Base-by-base conservation (phyloP, 164 flowering plant species). In the Umbilicus rupestris region DNA sequence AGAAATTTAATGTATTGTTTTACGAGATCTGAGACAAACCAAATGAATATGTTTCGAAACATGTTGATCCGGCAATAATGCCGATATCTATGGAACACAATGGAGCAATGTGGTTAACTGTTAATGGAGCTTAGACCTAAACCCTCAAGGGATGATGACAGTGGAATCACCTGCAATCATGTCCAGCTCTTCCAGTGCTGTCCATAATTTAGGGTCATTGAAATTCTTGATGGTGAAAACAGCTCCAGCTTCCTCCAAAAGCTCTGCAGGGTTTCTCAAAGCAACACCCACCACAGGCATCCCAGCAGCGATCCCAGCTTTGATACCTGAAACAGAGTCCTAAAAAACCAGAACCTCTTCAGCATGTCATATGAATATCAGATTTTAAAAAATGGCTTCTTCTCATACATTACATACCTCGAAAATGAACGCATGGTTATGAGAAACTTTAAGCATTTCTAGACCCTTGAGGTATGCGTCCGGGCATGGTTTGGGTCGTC, bases 231-330 rank as follows among this genome's bases (percentile, higher is more conserved):
- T n/a, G 41, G 44, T 42, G 52, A 85, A 74, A 24, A 83, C 66
- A 3, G 96, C 83, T 14, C 82, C 81, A 12, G 89, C 96, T 73
- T 78, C 80, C 75, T 50, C 59, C 59, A 89, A 71, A 30, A 74
- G 22, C 31, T 77, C 62, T 71, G 79, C 84, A 3, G 96, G 96
- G 64, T 85, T 87, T 65, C 89, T 74, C 12, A 85, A 79, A 24
- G 79, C 76, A 68, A 89, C 17, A 19, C 87, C 96, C 62, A 87
- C 77, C n/a, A 87, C 92, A 7, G 83, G 83, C 86, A 89, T 75
- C 44, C 89, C 93, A 52, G 96, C 93, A 33, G 85, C 91, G 28
- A 87, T 87, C 45, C 93, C 96, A 29, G 96, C 88, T 78, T 74
- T 83, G 70, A 77, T 82, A 15, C 96, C 93, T 3, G 93, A 87